Evolutionary conservation across 768 basidiomycete species (phyloP).

Genomic region (Amanita rimosa): DNA sequence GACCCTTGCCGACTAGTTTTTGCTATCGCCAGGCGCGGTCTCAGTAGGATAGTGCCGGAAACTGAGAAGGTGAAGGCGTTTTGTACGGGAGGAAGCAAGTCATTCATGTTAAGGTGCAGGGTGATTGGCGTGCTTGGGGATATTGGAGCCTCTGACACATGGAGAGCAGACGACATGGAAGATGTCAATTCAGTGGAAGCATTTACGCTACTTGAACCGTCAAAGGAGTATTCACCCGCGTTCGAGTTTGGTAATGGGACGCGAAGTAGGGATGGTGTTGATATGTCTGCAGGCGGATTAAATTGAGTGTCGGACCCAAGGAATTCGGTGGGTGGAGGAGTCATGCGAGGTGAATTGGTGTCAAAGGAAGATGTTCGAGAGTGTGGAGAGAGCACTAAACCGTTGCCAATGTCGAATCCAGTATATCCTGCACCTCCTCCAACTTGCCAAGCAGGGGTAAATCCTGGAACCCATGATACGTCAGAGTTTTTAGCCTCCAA

Average conservation of each 20-base stretch:
- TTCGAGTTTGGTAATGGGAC: conserved; percentile 59
- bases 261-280: conserved; percentile 58
- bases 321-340: conserved; percentile 11
- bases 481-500: conserved; percentile 61
- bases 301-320: conserved; percentile 4
- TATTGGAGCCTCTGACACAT: conserved; percentile 15
- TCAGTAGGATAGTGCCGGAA: conserved; percentile 52
- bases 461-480: conserved; percentile 50
- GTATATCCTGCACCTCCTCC: conserved; percentile 58
- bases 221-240: conserved; percentile 68
- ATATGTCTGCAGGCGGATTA: conserved; percentile 27
- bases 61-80: conserved; percentile 57
- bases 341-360: conserved; percentile 18
- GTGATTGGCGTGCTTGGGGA: conserved; percentile 57
- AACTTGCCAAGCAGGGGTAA: conserved; percentile 45
- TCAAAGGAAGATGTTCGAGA: conserved; percentile 44
- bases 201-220: conserved; percentile 32
- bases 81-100: conserved; percentile 53
- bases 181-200: conserved; percentile 27
- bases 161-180: conserved; percentile 38
- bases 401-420: conserved; percentile 50
- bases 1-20: conserved; percentile 15
- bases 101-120: conserved; percentile 72
- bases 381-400: conserved; percentile 16
- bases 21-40: conserved; percentile 25